These are phyloP conservation scores for Phialophora tarda DNA, from an alignment of 2,329 filamentous ascomycete genomes.

Conservation along the genomic window DNA sequence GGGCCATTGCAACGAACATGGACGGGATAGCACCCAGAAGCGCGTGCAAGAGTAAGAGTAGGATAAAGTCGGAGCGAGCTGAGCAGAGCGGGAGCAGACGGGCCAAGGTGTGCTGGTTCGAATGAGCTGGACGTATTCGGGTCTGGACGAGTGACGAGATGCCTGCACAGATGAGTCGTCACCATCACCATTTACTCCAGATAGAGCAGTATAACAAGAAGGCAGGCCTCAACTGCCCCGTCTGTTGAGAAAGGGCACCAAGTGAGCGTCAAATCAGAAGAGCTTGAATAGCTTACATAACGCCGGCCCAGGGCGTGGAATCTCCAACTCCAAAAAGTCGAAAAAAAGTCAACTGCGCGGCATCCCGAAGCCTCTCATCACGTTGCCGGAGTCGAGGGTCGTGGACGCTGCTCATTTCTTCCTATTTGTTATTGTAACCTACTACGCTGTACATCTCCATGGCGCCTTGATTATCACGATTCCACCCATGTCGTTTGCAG, in stretches of 20 bases:
- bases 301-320: neutral
- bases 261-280: neutral
- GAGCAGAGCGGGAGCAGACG: neutral
- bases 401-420: slow-evolving; percentile 3
- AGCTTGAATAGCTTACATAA: slow-evolving; percentile 9
- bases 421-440: neutral
- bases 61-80: slow-evolving; percentile 11
- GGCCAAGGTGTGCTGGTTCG: neutral
- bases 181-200: neutral
- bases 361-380: neutral
- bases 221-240: neutral
- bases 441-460: slow-evolving; percentile 16
- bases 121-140: slow-evolving; percentile 21
- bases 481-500: slow-evolving; percentile 6
- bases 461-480: slow-evolving; percentile 19
- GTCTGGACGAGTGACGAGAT: neutral
- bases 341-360: slow-evolving; percentile 19
- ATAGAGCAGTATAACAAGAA: neutral
- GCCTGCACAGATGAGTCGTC: neutral
- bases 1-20: neutral
- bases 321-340: neutral
- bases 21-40: neutral
- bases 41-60: neutral
- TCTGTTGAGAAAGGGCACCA: neutral
- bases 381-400: neutral